Evolutionary conservation across 352 stramenopile genomes (phyloP), one percentile per base, ranked within the genome.

Genomic region (Phytophthora brassicae): DNA sequence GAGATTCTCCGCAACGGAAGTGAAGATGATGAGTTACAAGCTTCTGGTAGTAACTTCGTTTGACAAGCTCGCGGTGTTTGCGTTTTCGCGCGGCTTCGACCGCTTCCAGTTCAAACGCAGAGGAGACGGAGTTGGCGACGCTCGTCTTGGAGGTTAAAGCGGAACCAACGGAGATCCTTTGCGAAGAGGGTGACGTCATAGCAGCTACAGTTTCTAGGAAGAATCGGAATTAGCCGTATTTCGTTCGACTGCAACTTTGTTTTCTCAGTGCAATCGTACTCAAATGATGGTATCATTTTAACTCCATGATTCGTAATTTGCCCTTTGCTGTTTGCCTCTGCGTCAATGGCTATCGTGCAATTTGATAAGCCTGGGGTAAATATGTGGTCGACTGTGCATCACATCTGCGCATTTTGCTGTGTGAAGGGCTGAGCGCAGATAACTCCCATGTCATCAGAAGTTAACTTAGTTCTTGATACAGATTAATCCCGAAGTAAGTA

Each of bases 41-140:
- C 42, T 75, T 75, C 48, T 75, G 57, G 57, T 75, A 75, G 57
- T 75, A 72, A 12, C 55, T 55, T 14, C 68, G 54, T 12, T 70
- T 68, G 36, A 75, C 68, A 12, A 75, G 58, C 31, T 70, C 57
- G 6, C 68, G 63, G 35, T 75, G 68, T 43, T 66, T 75, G 43
- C 55, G 57, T 31, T 72, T 63, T n/a, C 68, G 68, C 28, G 56
- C 54, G 12, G 49, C 63, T 26, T 75, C 63, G 29, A 56, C 26
- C 31, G 56, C 55, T 53, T 61, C 60, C 0, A 48, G 17, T 8
- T 22, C 29, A 19, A 55, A 56, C 0, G 45, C 48, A 20, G 45
- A 46, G 20, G 56, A 59, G n/a, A 56, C 66, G 0, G 63, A 62
- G 16, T 4, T 5, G 16, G 23, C 53, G 2, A 31, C n/a, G 6